A percentile compares a stretch with the other conserved stretches of the same genome.
Conservation (phyloP, 2,329 filamentous ascomycete genomes). For the Stagonosporopsis vannaccii region DNA sequence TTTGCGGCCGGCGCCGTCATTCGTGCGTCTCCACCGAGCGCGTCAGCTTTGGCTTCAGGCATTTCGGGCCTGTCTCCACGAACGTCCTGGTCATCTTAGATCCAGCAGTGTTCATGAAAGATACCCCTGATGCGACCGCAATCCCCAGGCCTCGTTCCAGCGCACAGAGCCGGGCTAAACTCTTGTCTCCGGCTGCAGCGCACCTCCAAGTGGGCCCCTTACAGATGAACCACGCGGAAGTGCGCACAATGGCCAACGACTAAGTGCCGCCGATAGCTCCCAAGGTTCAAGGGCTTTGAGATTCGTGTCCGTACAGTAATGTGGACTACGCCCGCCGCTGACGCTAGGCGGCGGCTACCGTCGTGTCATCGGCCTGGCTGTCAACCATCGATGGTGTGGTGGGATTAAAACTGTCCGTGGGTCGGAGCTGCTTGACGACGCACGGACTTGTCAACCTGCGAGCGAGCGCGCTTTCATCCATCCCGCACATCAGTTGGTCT, state of each 20-base stretch:
- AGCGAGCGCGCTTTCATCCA: constrained; percentile 39
- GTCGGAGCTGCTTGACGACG: constrained; percentile 28
- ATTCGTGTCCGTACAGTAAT: constrained; percentile 5
- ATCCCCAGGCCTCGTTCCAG: constrained; percentile 40
- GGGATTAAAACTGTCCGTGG: constrained; percentile 22
- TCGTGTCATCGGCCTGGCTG: constrained; percentile 21
- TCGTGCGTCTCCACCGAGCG: constrained; percentile 23
- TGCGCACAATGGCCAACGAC: constrained; percentile 13
- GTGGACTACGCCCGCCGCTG: constrained; percentile 20
- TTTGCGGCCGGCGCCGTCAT: constrained; percentile 4
- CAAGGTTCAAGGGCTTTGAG: constrained; percentile 1
- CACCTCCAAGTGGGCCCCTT: constrained; percentile 26
- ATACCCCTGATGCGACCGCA: constrained; percentile 34
- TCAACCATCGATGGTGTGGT: constrained; percentile 24
- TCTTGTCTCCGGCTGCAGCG: constrained; percentile 32
- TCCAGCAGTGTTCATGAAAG: constrained; percentile 19
- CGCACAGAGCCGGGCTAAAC: constrained; percentile 41
- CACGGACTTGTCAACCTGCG: constrained; percentile 28
- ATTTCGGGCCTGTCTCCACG: constrained; percentile 35
- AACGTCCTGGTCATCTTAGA: constrained; percentile 37
- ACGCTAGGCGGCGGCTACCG: constrained; percentile 39
- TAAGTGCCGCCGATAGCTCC: constrained; percentile 6
- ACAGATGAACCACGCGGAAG: constrained; percentile 22
- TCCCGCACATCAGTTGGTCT: constrained; percentile 51
- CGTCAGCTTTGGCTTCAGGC: constrained; percentile 33